Evolutionary conservation across 768 basidiomycete species (phyloP), one percentile per base, ranked within the genome.

Genomic region (Kwoniella sp.): DNA sequence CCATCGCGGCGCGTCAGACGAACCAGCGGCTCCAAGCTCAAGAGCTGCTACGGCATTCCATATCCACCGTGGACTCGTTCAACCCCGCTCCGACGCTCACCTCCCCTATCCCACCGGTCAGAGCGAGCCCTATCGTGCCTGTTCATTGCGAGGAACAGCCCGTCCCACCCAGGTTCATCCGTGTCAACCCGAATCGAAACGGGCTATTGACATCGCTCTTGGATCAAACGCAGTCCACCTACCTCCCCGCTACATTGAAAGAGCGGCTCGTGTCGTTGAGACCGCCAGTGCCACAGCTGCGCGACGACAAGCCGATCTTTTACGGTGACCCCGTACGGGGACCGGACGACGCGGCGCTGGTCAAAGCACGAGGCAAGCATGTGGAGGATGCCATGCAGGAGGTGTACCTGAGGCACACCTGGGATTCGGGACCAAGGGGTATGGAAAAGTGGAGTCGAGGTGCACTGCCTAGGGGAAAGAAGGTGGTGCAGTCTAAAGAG

Each of bases 301-400:
- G 55, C 19, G 44, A 62, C 22, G 56, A 56, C 37, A 20, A 56
- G 11, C 60, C 57, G 14, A 40, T 66, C 9, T 53, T 62, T 19
- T 69, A 64, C 44, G 65, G 65, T n/a, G 57, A 62, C 14, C 50
- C 59, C 12, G 59, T 69, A 1, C 50, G 55, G 26, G 67, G 56
- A 14, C 63, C 67, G 5, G 63, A 62, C 33, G 43, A 40, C 1
- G 50, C 44, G 6, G 53, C 61, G 20, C 26, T 65, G 31, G 28
- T 53, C 22, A 59, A 59, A 56, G 63, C 64, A 5, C 45, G 55
- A 15, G 66, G 66, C 3, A 68, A 62, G 45, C 60, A 46, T 31
- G 32, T 44, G 23, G 32, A 52, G 23, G 53, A 36, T 11, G 27
- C 32, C 17, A 31, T 23, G 34, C 31, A 49, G 31, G 59, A 53